Percentiles rank a stretch among this genome's conserved stretches.
phyloP scores from a whole-genome alignment of 495 filamentous ascomycete species.

The Clavariopsis aquatica region DNA sequence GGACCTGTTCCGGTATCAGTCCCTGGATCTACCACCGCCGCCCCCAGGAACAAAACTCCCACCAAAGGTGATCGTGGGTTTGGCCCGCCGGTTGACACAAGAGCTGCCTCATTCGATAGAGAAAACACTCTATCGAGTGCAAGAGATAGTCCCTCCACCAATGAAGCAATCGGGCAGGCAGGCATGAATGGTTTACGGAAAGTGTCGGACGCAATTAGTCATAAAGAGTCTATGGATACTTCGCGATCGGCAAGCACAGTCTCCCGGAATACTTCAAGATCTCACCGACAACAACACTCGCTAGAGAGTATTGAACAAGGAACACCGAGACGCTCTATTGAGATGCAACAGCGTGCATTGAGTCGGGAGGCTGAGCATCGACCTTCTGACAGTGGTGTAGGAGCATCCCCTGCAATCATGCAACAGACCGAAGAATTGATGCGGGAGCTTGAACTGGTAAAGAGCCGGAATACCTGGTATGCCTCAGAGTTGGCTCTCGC shows the following conservation, averaged over 20 bases:
- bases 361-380: slow-evolving; percentile 30
- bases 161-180: slow-evolving; percentile 12
- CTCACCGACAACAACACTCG: slow-evolving; percentile 37
- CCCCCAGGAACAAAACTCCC: slow-evolving; percentile 58
- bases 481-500: slow-evolving; percentile 91
- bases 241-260: slow-evolving; percentile 29
- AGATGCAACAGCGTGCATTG: slow-evolving; percentile 28
- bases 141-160: slow-evolving; percentile 46
- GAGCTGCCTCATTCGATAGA: slow-evolving; percentile 50
- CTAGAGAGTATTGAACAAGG: slow-evolving; percentile 37
- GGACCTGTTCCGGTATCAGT: slow-evolving; percentile 12
- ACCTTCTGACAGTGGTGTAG: slow-evolving; percentile 45
- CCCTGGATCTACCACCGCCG: slow-evolving; percentile 9
- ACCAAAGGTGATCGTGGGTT: slow-evolving; percentile 48
- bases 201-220: slow-evolving; percentile 17
- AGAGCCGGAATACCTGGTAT: slow-evolving; percentile 92
- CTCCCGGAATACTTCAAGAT: slow-evolving; percentile 36
- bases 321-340: slow-evolving; percentile 35
- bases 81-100: slow-evolving; percentile 57
- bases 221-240: slow-evolving; percentile 35
- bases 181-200: slow-evolving; percentile 24
- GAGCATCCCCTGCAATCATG: slow-evolving; percentile 43
- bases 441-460: slow-evolving; percentile 79
- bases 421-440: slow-evolving; percentile 58
- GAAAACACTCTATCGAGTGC: slow-evolving; percentile 53